Conservation (phyloP, 495 filamentous ascomycete species). For the Chaetomium cochliodes region DNA sequence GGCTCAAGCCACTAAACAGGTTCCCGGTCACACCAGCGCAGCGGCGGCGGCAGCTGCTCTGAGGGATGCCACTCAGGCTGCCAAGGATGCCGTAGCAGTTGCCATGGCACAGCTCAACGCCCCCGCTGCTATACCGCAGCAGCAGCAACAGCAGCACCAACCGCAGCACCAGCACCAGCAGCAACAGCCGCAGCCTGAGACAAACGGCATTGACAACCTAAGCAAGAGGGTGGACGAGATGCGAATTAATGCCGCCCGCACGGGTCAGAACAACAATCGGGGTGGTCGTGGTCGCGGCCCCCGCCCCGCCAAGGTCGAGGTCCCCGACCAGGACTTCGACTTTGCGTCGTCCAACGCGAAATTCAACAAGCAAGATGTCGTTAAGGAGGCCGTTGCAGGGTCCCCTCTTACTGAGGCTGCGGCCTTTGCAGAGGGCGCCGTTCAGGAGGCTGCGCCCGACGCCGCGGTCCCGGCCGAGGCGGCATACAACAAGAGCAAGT, state of each 20-base stretch:
- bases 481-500: conserved; percentile 78
- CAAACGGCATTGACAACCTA: conserved; percentile 67
- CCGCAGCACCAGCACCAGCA: conserved; percentile 45
- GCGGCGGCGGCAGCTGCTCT: conserved; percentile 37
- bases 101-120: conserved; percentile 74
- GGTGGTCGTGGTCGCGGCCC: conserved; percentile 55
- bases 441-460: conserved; percentile 37
- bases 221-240: conserved; percentile 85
- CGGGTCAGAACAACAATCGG: conserved; percentile 44
- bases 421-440: conserved; percentile 38
- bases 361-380: conserved; percentile 95
- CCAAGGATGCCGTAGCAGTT: conserved; percentile 80
- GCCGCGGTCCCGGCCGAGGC: conserved; percentile 39
- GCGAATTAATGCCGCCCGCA: conserved; percentile 60
- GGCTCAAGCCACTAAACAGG: conserved; percentile 36
- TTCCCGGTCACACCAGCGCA: conserved; percentile 38
- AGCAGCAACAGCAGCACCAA: too few species aligned
- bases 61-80: conserved; percentile 76
- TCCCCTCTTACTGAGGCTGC: conserved; percentile 60
- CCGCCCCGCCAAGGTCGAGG: conserved; percentile 69
- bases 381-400: conserved; percentile 86
- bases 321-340: conserved; percentile 87
- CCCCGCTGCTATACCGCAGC: conserved; percentile 50
- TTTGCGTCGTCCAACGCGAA: conserved; percentile 91
- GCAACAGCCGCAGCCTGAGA: conserved; percentile 41